Percentiles rank a stretch among this genome's conserved stretches.
Conservation (phyloP, 345 rosid species). For the Arabis hirsuta region DNA sequence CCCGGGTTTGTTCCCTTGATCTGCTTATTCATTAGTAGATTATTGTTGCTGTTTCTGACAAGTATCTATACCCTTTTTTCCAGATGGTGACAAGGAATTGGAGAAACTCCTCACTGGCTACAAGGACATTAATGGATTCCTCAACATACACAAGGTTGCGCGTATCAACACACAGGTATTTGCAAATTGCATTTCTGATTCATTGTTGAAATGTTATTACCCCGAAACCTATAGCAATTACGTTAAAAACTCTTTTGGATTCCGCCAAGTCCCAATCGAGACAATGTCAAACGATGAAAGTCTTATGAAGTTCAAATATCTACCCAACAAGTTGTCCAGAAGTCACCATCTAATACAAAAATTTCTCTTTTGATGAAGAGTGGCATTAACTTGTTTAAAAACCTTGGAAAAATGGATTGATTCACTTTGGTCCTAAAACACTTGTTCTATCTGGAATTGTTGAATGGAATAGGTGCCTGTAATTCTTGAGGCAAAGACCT, state of each 20-base stretch:
- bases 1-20: constrained; percentile 55
- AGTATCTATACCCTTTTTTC: constrained; percentile 4
- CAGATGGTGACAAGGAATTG: constrained; percentile 85
- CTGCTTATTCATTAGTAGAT: constrained; percentile 16
- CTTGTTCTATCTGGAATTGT: constrained; percentile 13
- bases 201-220: background rate
- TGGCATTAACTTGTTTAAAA: constrained; percentile 3
- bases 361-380: constrained; percentile 5
- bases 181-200: background rate
- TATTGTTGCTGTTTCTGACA: background rate
- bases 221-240: background rate
- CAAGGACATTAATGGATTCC: constrained; percentile 93
- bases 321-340: constrained; percentile 2
- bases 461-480: constrained; percentile 66
- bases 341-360: background rate
- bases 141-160: constrained; percentile 79
- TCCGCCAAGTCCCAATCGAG: background rate
- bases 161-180: constrained; percentile 87
- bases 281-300: background rate
- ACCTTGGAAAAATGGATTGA: constrained; percentile 1
- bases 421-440: constrained; percentile 11
- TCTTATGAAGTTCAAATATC: constrained; percentile 13
- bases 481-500: constrained; percentile 83
- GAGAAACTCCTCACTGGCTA: constrained; percentile 84
- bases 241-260: background rate